Conservation (phyloP, 352 stramenopile species). For the Phytopythium helicoides region DNA sequence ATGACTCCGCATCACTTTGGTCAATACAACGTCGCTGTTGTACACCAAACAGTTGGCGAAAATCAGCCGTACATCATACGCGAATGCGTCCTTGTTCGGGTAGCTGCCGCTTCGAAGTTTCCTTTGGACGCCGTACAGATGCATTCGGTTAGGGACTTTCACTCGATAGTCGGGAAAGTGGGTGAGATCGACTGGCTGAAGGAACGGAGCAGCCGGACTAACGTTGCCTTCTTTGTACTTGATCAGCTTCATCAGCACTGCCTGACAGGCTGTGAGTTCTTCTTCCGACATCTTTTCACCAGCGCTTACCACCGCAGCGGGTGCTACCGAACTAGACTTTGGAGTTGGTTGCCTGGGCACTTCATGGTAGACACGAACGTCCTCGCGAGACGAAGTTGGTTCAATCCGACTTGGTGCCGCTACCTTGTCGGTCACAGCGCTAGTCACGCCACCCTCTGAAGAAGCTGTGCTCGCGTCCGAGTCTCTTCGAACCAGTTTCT, state of each 20-base stretch:
- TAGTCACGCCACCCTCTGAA: not conserved
- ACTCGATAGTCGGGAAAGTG: conserved; percentile 86
- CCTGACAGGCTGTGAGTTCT: conserved; percentile 49
- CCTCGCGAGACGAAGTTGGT: not conserved
- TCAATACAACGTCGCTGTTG: conserved; percentile 84
- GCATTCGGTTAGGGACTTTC: conserved; percentile 83
- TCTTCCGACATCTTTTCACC: conserved; percentile 56
- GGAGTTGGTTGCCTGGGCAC: too few species aligned
- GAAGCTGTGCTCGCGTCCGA: conserved; percentile 3
- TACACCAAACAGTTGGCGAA: conserved; percentile 90
- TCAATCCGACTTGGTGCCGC: too few species aligned
- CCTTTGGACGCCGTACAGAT: conserved; percentile 82
- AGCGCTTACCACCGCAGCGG: not conserved
- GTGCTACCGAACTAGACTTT: not conserved
- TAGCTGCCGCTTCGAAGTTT: conserved; percentile 80
- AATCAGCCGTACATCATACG: conserved; percentile 73
- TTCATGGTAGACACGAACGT: not conserved
- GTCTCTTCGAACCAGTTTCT: conserved; percentile 18
- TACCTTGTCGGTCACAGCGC: not conserved
- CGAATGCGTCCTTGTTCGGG: conserved; percentile 59
- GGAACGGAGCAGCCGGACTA: conserved; percentile 67
- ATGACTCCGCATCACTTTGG: conserved; percentile 81
- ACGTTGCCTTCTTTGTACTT: conserved; percentile 83
- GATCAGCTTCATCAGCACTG: conserved; percentile 79
- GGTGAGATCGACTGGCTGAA: conserved; percentile 76